Evolutionary conservation across 148 eudicot species (phyloP).

Genomic region (Rhododendron mucronatum): DNA sequence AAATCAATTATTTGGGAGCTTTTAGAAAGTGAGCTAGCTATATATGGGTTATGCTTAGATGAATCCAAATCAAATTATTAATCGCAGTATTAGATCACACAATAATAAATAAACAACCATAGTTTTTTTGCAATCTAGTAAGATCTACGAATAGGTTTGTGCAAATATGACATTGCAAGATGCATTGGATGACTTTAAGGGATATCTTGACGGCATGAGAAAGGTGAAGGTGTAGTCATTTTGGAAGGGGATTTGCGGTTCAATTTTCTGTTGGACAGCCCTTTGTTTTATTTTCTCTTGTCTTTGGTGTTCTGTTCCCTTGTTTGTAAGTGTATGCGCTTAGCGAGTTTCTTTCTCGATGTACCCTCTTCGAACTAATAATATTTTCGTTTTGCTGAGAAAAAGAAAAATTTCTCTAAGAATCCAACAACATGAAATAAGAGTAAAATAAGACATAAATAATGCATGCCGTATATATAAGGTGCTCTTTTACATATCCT

Average conservation of each 20-base stretch:
- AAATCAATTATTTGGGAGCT: background rate
- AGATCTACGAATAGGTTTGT: background rate
- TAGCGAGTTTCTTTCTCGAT: too few species aligned
- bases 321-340: too few species aligned
- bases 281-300: too few species aligned
- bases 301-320: too few species aligned
- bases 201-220: too few species aligned
- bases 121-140: background rate
- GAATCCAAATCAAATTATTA: background rate
- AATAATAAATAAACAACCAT: background rate
- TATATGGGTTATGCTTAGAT: background rate
- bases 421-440: background rate
- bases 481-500: background rate
- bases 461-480: background rate
- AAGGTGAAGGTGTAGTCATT: too few species aligned
- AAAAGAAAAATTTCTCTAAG: background rate
- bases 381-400: too few species aligned
- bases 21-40: constrained; percentile 13
- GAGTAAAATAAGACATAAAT: background rate
- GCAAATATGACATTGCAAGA: background rate
- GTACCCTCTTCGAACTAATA: too few species aligned
- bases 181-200: too few species aligned
- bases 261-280: too few species aligned
- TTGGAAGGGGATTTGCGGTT: too few species aligned
- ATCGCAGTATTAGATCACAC: too few species aligned